Evolutionary conservation across 768 basidiomycete species (phyloP).

Genomic region (Lanmaoa rubissima): DNA sequence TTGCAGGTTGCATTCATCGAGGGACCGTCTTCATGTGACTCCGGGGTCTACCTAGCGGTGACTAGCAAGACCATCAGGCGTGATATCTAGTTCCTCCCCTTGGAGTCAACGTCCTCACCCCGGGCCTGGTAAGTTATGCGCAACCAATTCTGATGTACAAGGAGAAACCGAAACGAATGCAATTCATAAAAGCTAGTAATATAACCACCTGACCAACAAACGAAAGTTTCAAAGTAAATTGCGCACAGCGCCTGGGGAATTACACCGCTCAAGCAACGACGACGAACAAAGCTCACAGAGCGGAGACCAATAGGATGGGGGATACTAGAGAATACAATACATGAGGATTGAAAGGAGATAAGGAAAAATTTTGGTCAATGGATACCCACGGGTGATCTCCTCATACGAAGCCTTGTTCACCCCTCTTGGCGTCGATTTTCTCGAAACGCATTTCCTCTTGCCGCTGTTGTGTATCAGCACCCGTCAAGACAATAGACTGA

Average conservation of each 20-base stretch:
- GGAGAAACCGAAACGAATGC: neutral
- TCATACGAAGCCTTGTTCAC: slow-evolving; percentile 84
- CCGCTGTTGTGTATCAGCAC: slow-evolving; percentile 46
- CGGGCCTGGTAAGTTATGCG: neutral
- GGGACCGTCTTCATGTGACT: neutral
- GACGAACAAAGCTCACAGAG: neutral
- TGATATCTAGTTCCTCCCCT: neutral
- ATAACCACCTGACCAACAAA: slow-evolving; percentile 1
- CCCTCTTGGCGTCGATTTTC: slow-evolving; percentile 87
- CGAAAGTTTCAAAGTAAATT: neutral
- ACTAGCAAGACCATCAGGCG: neutral
- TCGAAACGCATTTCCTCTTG: slow-evolving; percentile 81
- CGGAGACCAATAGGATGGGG: neutral
- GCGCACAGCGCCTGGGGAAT: slow-evolving; percentile 4
- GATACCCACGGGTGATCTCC: neutral
- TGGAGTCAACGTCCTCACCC: neutral
- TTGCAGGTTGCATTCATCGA: neutral
- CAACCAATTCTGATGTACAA: neutral
- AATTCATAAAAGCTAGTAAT: neutral
- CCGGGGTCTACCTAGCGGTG: neutral
- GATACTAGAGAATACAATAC: neutral
- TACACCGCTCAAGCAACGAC: neutral
- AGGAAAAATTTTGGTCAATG: neutral
- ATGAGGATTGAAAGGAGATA: neutral
- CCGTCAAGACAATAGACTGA: neutral